These are phyloP conservation scores for Nadsonia commutata DNA, from an alignment of 1,139 yeast genomes.

Conservation along the genomic window DNA sequence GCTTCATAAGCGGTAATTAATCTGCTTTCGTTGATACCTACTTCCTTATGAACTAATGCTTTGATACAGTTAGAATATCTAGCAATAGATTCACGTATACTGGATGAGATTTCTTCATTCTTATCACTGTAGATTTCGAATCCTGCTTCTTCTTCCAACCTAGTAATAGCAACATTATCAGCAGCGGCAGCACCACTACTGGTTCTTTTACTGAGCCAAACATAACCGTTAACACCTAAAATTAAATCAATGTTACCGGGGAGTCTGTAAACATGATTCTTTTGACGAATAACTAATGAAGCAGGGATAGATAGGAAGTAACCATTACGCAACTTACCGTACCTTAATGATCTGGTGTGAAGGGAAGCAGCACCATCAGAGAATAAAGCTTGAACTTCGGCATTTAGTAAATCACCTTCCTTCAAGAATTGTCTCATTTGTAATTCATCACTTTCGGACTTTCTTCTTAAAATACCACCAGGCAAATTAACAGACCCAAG, in stretches of 20 bases:
- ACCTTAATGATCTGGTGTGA: conserved; percentile 88
- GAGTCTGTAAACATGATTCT: conserved; percentile 70
- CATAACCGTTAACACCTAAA: conserved; percentile 85
- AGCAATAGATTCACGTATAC: conserved; percentile 58
- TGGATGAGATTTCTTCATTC: conserved; percentile 55
- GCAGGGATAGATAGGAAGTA: conserved; percentile 68
- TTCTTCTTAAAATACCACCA: conserved; percentile 89
- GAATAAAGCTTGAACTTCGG: conserved; percentile 86
- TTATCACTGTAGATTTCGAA: conserved; percentile 91
- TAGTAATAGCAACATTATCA: conserved; percentile 49
- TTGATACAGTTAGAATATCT: conserved; percentile 74
- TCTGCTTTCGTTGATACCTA: conserved; percentile 75
- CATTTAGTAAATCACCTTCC: conserved; percentile 93
- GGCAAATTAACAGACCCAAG: conserved; percentile 94
- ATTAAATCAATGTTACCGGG: conserved; percentile 88
- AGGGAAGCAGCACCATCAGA: conserved; percentile 86
- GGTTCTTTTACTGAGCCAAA: conserved; percentile 77
- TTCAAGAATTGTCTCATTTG: conserved; percentile 90
- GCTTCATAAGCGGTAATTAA: conserved; percentile 79
- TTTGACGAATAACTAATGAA: conserved; percentile 65
- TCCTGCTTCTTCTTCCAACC: conserved; percentile 86
- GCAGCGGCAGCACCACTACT: conserved; percentile 22
- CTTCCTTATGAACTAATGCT: conserved; percentile 67
- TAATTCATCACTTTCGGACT: conserved; percentile 87
- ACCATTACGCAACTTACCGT: conserved; percentile 92